Evolutionary conservation across 768 basidiomycete species (phyloP), one percentile per base, ranked within the genome.

Genomic region (Boletus reticuloceps): DNA sequence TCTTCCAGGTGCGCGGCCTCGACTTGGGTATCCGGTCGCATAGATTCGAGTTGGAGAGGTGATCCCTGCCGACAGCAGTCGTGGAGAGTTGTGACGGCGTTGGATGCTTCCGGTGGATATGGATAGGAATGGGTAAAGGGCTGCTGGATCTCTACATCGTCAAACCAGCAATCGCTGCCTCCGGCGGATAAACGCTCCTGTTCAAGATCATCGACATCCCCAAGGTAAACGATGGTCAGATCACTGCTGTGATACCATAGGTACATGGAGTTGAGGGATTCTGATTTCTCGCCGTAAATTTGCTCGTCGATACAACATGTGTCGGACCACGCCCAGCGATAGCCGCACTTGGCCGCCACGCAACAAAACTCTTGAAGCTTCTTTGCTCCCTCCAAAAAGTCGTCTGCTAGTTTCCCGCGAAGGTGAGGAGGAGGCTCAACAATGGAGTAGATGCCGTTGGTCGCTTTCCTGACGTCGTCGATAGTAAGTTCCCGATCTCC

Each of bases 311-410:
- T 69, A 13, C 67, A 69, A 43, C 67, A 69, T 10, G 69, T 70
- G 31, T 69, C 67, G 4, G 59, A 44, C 67, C 67, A 69, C 6
- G 64, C 67, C 69, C 69, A 69, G n/a, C 68, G 67, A 48, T 50
- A 69, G 2, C 69, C 68, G 27, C 64, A 70, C 42, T 62, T 69
- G 1, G 67, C 69, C 6, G 61, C 62, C 8, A 55, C 16, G 25
- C 67, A 71, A 39, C 69, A 69, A 31, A 64, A 70, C 13, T 71
- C 62, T 17, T 70, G 69, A 20, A 69, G 67, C 42, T 70, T 53
- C 31, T 32, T 39, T 7, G 44, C 45, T 6, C 52, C 45, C 1
- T 10, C 45, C 38, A 53, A 3, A 9, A 40, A 47, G 43, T 47
- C 17, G 31, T 5, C 17, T 12, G 51, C 44, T 4, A 10, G 38